These are phyloP conservation scores for Cenchrus fungigraminus DNA, from an alignment of 176 grass and related monocot genomes.

Conservation along the genomic window DNA sequence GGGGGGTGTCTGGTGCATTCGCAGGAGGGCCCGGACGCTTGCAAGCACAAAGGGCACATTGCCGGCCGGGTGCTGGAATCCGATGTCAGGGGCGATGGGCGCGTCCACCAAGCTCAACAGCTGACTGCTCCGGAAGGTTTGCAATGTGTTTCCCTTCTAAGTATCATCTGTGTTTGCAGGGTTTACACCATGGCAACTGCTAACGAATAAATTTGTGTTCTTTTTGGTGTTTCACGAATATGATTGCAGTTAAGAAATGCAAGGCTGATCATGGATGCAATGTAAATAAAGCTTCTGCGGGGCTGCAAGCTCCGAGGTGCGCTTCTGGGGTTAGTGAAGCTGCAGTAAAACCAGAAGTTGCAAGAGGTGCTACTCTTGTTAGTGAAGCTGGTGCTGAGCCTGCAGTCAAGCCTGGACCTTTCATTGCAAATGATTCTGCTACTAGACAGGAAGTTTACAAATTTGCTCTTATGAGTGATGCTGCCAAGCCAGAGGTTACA, in stretches of 20 bases:
- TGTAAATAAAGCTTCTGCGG: not conserved
- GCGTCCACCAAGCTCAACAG: not conserved
- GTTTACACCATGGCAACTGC: not conserved
- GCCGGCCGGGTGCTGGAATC: slow-evolving; percentile 1
- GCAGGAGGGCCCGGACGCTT: slow-evolving; percentile 44
- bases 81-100: slow-evolving; percentile 22
- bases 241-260: slow-evolving; percentile 40
- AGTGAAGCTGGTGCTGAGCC: not conserved
- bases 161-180: not conserved
- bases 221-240: not conserved
- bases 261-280: not conserved
- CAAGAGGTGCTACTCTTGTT: not conserved
- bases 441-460: not conserved
- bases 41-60: slow-evolving; percentile 46
- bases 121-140: slow-evolving; percentile 43
- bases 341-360: not conserved
- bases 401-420: not conserved
- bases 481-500: not conserved
- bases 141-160: not conserved
- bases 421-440: not conserved
- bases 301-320: not conserved
- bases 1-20: not conserved
- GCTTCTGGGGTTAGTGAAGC: slow-evolving; percentile 8
- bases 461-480: slow-evolving; percentile 11
- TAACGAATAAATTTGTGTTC: not conserved